phyloP scores from a whole-genome alignment of 2,329 filamentous ascomycete genomes.

The Purpureocillium lavendulum region DNA sequence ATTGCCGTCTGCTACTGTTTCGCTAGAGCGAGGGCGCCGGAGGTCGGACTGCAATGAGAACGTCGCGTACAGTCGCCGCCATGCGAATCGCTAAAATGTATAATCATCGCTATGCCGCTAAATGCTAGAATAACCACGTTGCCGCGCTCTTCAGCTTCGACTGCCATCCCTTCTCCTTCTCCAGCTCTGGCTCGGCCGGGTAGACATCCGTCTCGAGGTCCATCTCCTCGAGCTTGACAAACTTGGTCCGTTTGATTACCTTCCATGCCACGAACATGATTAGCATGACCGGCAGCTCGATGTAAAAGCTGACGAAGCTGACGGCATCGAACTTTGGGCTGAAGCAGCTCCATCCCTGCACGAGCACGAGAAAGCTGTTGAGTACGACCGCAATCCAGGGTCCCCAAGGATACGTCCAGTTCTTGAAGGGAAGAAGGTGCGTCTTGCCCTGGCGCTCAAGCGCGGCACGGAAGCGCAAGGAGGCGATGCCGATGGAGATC shows the following conservation, averaged over 20 bases:
- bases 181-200: slow-evolving; percentile 28
- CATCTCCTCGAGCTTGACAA: slow-evolving; percentile 46
- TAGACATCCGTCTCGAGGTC: slow-evolving; percentile 57
- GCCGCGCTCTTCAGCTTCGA: slow-evolving; percentile 13
- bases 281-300: slow-evolving; percentile 53
- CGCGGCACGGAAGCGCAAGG: slow-evolving; percentile 54
- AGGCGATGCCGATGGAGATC: slow-evolving; percentile 56
- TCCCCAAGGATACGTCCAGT: slow-evolving; percentile 58
- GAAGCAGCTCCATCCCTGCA: slow-evolving; percentile 58
- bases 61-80: too few relatives aligned
- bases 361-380: slow-evolving; percentile 51
- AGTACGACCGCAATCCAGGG: slow-evolving; percentile 48
- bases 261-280: slow-evolving; percentile 66
- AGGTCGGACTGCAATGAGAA: too few relatives aligned
- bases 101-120: too few relatives aligned
- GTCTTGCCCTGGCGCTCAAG: slow-evolving; percentile 50
- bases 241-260: slow-evolving; percentile 54
- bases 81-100: too few relatives aligned
- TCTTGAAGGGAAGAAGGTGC: slow-evolving; percentile 53
- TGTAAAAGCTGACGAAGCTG: slow-evolving; percentile 55
- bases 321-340: slow-evolving; percentile 48
- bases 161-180: slow-evolving; percentile 39
- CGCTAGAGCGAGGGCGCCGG: too few relatives aligned
- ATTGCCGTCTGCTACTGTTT: too few relatives aligned
- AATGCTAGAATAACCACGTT: slow-evolving; percentile 24